Percentiles rank a stretch among this genome's conserved stretches.
These are phyloP conservation scores for Cordyceps tenuipes DNA, from an alignment of 2,329 filamentous ascomycete genomes.

Conservation along the genomic window DNA sequence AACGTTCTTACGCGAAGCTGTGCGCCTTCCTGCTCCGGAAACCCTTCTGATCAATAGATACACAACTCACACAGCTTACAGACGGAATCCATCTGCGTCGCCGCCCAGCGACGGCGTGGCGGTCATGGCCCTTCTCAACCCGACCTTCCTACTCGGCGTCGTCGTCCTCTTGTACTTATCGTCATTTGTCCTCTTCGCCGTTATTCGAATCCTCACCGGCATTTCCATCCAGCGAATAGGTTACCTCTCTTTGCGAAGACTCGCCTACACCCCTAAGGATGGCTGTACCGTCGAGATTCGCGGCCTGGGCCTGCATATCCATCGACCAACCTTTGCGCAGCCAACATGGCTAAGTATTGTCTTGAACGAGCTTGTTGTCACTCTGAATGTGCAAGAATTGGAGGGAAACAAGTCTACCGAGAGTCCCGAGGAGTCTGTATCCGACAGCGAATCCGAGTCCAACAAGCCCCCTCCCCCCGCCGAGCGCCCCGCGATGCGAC, in stretches of 20 bases:
- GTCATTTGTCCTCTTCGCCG: constrained; percentile 87
- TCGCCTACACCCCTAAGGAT: constrained; percentile 83
- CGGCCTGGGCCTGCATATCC: constrained; percentile 77
- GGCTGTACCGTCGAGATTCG: constrained; percentile 85
- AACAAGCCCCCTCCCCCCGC: constrained; percentile 4
- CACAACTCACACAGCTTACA: not conserved
- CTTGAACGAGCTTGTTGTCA: constrained; percentile 75
- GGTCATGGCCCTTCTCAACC: constrained; percentile 57
- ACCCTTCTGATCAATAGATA: not conserved
- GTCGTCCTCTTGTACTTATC: constrained; percentile 79
- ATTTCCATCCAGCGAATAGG: constrained; percentile 93
- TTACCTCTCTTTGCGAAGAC: constrained; percentile 81
- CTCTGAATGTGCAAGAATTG: constrained; percentile 65
- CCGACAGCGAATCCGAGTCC: constrained; percentile 11
- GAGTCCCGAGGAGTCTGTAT: constrained; percentile 19
- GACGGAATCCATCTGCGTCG: not conserved
- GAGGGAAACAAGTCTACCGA: constrained; percentile 36
- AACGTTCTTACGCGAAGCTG: not conserved
- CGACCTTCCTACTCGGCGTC: constrained; percentile 80
- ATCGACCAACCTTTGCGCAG: constrained; percentile 92
- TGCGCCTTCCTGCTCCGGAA: not conserved
- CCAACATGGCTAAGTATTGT: constrained; percentile 94
- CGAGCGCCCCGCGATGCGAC: constrained; percentile 15
- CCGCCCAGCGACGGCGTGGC: not conserved
- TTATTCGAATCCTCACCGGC: constrained; percentile 85